Percentiles rank a stretch among this genome's conserved stretches.
Conservation (phyloP, 345 rosid species). For the Zanthoxylum bungeanum region DNA sequence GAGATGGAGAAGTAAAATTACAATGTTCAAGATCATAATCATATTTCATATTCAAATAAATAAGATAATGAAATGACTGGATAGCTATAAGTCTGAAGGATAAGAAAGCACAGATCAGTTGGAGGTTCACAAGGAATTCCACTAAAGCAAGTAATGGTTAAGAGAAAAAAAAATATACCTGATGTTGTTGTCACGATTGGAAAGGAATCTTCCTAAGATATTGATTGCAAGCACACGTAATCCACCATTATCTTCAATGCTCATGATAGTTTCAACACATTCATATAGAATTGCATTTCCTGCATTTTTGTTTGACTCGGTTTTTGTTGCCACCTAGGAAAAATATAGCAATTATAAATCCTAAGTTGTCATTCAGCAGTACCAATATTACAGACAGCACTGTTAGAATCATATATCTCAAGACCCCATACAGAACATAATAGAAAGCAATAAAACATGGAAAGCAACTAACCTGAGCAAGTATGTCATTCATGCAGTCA, state of each 20-base stretch:
- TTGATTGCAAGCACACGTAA: conserved; percentile 98
- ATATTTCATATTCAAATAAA: not conserved
- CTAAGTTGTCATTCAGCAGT: not conserved
- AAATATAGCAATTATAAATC: conserved; percentile 13
- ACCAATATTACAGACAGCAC: not conserved
- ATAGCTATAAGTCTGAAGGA: not conserved
- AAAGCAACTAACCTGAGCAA: conserved; percentile 79
- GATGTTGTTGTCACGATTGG: conserved; percentile 98
- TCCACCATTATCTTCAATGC: conserved; percentile 94
- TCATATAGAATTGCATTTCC: conserved; percentile 98
- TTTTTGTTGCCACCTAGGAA: conserved; percentile 95
- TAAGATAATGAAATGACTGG: not conserved
- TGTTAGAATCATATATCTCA: not conserved
- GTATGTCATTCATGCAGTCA: conserved; percentile 97
- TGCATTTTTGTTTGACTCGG: conserved; percentile 98
- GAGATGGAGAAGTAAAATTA: conserved; percentile 4
- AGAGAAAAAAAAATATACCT: conserved; percentile 41
- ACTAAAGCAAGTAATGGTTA: not conserved
- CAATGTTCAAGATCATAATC: not conserved
- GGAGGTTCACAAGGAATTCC: not conserved
- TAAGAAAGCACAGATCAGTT: not conserved
- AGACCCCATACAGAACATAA: not conserved
- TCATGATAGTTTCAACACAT: conserved; percentile 97
- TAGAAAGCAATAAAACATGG: conserved; percentile 3
- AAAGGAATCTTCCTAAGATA: conserved; percentile 94